Conservation (phyloP, 1,139 yeast genomes). For the Taphrina betulina region DNA sequence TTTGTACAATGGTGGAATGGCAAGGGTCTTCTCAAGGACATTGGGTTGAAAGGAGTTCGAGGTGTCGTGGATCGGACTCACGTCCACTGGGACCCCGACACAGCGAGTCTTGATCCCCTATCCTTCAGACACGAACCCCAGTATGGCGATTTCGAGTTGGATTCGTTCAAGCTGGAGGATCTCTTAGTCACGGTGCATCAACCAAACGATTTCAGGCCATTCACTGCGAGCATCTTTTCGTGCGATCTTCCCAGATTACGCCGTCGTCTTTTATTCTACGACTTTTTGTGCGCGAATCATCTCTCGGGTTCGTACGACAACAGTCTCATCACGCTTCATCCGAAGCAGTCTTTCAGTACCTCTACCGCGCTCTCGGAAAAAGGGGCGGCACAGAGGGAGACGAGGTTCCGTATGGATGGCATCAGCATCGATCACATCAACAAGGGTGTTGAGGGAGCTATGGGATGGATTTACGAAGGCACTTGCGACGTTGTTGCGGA, state of each 20-base stretch:
- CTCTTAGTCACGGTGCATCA: conserved; percentile 76
- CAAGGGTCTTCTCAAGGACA: conserved; percentile 76
- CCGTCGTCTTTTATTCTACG: conserved; percentile 91
- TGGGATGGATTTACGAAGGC: conserved; percentile 94
- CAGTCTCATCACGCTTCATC: conserved; percentile 86
- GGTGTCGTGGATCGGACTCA: conserved; percentile 91
- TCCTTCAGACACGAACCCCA: conserved; percentile 68
- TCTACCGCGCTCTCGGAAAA: conserved; percentile 38
- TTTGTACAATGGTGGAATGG: conserved; percentile 88
- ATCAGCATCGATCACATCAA: conserved; percentile 84
- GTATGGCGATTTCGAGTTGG: conserved; percentile 93
- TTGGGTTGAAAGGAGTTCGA: conserved; percentile 78
- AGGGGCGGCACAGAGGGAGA: conserved; percentile 59
- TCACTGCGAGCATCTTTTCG: conserved; percentile 79
- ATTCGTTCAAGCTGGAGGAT: conserved; percentile 77
- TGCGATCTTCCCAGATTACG: conserved; percentile 77
- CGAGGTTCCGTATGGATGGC: conserved; percentile 79
- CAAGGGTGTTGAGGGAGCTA: conserved; percentile 86
- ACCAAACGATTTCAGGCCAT: conserved; percentile 77
- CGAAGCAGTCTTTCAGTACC: conserved; percentile 51
- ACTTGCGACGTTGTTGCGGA: conserved; percentile 92
- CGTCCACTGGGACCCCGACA: conserved; percentile 72
- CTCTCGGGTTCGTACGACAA: conserved; percentile 92
- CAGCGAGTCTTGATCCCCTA: conserved; percentile 63
- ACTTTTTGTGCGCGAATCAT: conserved; percentile 76